Base-by-base conservation (phyloP, 2,329 filamentous ascomycete genomes). In the Coniochaeta sp. region DNA sequence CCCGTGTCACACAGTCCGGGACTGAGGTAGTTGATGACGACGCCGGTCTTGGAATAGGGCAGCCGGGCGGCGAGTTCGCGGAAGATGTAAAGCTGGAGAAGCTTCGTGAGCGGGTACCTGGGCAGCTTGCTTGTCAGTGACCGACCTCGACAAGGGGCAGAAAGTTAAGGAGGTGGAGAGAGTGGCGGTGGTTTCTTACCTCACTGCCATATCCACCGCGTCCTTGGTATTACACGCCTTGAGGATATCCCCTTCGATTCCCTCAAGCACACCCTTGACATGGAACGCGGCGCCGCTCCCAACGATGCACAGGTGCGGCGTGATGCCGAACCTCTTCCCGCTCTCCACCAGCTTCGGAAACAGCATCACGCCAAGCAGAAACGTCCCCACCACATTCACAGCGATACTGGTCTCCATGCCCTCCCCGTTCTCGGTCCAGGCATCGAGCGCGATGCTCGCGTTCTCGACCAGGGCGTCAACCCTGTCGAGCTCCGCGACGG, bases 401-500 rank as follows among this genome's bases (percentile, higher is more conserved):
- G 38, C 38, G 16, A 57, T 14, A 17, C 19, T 42, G 19, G 34
- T 30, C 55, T 57, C 55, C 22, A 57, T 30, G 22, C 55, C 55
- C 9, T 44, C 55, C 9, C 30, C 55, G 16, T 6, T 24, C 34
- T 36, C 34, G 4, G 36, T 30, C 34, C 38, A 57, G 4, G 3
- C 1, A 17, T 42, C 55, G 17, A 44, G 34, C 9, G 55, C 34
- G 19, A 57, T 44, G 19, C 55, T 44, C 19, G 55, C 55, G 19
- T 57, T 57, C 24, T 26, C 34, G 55, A 57, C 44, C n/a, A 57
- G 3, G 5, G 36, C 55, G 36, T 57, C 55, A 10, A 57, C 16
- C 34, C 55, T 40, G 9, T 57, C 55, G 19, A 57, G 36, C 9
- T 4, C 38, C 3, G 16, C 19, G 12, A 73, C 66, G 2, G 10